Percentiles rank a stretch among this genome's conserved stretches.
These are phyloP conservation scores for Magnaporthiopsis rhizophila DNA, from an alignment of 2,329 filamentous ascomycete genomes.

Conservation along the genomic window DNA sequence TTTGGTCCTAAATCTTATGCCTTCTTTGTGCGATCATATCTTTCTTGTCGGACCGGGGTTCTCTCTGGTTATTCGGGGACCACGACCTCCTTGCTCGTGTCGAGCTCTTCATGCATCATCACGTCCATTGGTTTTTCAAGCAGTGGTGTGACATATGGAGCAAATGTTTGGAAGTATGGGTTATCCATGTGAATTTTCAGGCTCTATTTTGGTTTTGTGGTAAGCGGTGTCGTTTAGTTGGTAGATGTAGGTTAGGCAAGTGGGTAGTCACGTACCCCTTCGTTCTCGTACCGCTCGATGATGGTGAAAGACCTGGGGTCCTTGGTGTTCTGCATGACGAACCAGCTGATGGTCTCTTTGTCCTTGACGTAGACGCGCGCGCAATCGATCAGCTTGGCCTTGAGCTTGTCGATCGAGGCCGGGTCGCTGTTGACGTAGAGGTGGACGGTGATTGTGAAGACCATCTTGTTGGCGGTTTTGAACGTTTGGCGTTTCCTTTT, in stretches of 20 bases:
- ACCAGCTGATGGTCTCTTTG: conserved; percentile 63
- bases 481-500: not conserved
- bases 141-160: conserved; percentile 63
- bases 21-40: not conserved
- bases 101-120: conserved; percentile 58
- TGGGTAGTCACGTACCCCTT: conserved; percentile 38
- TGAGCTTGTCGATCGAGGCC: conserved; percentile 56
- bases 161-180: conserved; percentile 70
- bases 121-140: conserved; percentile 64
- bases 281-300: conserved; percentile 64
- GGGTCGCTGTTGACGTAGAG: conserved; percentile 61
- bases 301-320: conserved; percentile 66
- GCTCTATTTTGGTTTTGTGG: conserved; percentile 27
- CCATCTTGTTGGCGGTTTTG: conserved; percentile 33
- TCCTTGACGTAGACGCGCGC: conserved; percentile 64
- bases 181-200: conserved; percentile 59
- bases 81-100: conserved; percentile 42
- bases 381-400: conserved; percentile 68
- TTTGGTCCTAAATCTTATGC: not conserved
- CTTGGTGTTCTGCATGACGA: conserved; percentile 67
- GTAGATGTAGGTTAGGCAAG: too few species aligned
- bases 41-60: too few species aligned
- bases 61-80: conserved; percentile 18
- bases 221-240: conserved; percentile 7
- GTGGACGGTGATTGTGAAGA: conserved; percentile 62